phyloP scores from a whole-genome alignment of 2,329 filamentous ascomycete genomes.

The Hypoxylon sp. region DNA sequence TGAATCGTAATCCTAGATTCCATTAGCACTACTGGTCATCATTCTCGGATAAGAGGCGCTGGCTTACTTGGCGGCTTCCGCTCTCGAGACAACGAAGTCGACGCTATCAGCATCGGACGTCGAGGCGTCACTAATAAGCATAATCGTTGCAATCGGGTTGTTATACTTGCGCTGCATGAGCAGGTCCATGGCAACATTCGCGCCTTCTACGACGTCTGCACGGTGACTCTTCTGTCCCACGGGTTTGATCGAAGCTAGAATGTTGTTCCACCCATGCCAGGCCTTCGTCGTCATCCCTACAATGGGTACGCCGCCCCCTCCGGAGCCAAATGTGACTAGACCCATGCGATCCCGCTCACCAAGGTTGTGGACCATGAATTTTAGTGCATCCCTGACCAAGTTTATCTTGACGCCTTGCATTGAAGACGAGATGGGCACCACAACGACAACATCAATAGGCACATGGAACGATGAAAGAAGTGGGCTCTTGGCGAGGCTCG shows the following conservation, averaged over 20 bases:
- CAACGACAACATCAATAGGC: slow-evolving; percentile 94
- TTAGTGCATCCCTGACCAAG: slow-evolving; percentile 89
- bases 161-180: slow-evolving; percentile 97
- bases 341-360: slow-evolving; percentile 97
- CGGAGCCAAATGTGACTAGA: slow-evolving; percentile 95
- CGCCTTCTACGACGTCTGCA: slow-evolving; percentile 96
- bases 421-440: slow-evolving; percentile 96
- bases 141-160: slow-evolving; percentile 94
- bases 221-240: slow-evolving; percentile 97
- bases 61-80: slow-evolving; percentile 93
- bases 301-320: slow-evolving; percentile 90
- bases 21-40: slow-evolving; percentile 46
- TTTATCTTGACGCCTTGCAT: slow-evolving; percentile 99
- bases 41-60: neutral
- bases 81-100: slow-evolving; percentile 96
- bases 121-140: slow-evolving; percentile 97
- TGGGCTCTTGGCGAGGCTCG: slow-evolving; percentile 73
- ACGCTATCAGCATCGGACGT: slow-evolving; percentile 95
- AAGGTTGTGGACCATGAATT: slow-evolving; percentile 90
- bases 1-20: slow-evolving; percentile 85
- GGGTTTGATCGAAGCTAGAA: slow-evolving; percentile 88
- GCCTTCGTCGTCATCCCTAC: slow-evolving; percentile 98
- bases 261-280: slow-evolving; percentile 91
- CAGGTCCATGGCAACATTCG: slow-evolving; percentile 98
- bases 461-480: slow-evolving; percentile 78